phyloP scores from a whole-genome alignment of 148 eudicot genomes.

The Dianthus caryophyllus region DNA sequence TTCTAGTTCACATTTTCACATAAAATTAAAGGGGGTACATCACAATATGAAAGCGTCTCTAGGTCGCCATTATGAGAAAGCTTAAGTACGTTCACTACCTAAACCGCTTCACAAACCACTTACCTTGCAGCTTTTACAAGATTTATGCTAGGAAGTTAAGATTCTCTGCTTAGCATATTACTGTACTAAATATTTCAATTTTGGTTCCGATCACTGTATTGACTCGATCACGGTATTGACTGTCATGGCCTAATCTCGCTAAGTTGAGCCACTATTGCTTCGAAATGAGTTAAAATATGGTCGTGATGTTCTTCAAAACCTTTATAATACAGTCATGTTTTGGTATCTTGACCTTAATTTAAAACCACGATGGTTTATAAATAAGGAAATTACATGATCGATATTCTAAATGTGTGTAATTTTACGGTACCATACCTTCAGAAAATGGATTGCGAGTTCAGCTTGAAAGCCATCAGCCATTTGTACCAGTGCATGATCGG shows the following conservation, averaged over 20 bases:
- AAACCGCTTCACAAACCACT: background rate
- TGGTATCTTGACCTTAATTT: too few species aligned
- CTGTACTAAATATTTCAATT: too few species aligned
- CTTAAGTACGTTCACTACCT: background rate
- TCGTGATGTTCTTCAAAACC: too few species aligned
- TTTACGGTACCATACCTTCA: conserved; percentile 46
- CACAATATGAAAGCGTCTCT: background rate
- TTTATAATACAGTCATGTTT: too few species aligned
- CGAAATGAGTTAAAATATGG: too few species aligned
- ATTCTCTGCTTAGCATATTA: too few species aligned
- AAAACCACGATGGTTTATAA: background rate
- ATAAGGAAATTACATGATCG: background rate
- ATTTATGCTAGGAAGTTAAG: too few species aligned
- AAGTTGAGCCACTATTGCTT: too few species aligned
- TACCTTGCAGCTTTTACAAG: too few species aligned
- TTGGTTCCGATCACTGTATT: too few species aligned
- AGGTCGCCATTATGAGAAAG: background rate
- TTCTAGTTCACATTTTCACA: background rate
- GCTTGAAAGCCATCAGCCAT: conserved; percentile 97
- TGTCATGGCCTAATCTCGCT: too few species aligned
- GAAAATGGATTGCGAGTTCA: conserved; percentile 86
- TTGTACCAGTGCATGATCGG: conserved; percentile 91
- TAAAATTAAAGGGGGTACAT: background rate
- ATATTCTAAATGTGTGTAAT: background rate
- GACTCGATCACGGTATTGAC: too few species aligned